Evolutionary conservation across 2,329 filamentous ascomycete species (phyloP).

Genomic region (Sclerotinia nivalis): DNA sequence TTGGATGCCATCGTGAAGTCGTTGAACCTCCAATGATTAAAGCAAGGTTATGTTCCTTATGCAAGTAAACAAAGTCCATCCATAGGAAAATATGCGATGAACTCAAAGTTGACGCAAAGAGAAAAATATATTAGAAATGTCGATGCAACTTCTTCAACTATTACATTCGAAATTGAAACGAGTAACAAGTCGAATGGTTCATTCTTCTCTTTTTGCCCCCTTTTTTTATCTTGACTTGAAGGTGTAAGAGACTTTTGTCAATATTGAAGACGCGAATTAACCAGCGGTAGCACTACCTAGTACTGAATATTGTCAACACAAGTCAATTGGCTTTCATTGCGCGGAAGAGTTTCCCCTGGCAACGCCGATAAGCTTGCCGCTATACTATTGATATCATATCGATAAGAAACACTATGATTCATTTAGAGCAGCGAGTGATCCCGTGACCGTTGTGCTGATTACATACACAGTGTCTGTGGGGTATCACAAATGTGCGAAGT

Average conservation of each 20-base stretch:
- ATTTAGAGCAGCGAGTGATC: not conserved
- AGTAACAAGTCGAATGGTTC: not conserved
- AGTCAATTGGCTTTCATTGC: slow-evolving; percentile 9
- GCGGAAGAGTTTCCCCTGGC: slow-evolving; percentile 21
- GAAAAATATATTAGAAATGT: not conserved
- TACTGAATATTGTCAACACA: slow-evolving; percentile 17
- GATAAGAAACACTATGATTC: not conserved
- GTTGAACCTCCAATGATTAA: slow-evolving; percentile 26
- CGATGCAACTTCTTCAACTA: not conserved
- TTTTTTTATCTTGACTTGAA: not conserved
- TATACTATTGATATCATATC: not conserved
- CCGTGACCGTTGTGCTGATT: not conserved
- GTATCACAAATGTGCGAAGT: no score
- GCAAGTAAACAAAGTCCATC: slow-evolving; percentile 24
- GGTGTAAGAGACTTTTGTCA: slow-evolving; percentile 2
- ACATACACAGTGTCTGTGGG: no score
- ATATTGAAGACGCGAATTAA: slow-evolving; percentile 17
- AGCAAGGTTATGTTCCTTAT: slow-evolving; percentile 8
- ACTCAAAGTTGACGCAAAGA: not conserved
- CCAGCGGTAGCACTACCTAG: not conserved
- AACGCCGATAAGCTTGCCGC: slow-evolving; percentile 4
- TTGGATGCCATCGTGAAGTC: slow-evolving; percentile 53
- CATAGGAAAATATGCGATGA: slow-evolving; percentile 1
- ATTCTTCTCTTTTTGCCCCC: not conserved
- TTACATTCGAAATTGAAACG: not conserved